These are phyloP conservation scores for Miamiensis avidus DNA, from an alignment of 169 alveolate species.

Conservation along the genomic window DNA sequence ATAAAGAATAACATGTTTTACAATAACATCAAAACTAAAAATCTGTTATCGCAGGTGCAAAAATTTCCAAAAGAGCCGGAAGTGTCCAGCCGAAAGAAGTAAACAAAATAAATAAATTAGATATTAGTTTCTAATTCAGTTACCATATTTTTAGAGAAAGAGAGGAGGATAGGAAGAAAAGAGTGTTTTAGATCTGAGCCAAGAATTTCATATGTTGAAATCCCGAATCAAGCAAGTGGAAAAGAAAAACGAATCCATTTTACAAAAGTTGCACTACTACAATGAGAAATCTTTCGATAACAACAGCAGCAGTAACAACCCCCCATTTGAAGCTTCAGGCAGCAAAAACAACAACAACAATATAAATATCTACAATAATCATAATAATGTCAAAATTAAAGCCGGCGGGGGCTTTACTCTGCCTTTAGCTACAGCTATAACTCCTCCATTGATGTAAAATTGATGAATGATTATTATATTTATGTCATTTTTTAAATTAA, in stretches of 20 bases:
- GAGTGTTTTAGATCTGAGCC: not conserved
- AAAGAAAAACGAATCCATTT: not conserved
- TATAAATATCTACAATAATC: too few relatives aligned
- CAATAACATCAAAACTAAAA: not conserved
- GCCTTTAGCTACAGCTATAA: too few relatives aligned
- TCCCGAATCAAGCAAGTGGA: not conserved
- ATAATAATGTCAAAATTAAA: too few relatives aligned
- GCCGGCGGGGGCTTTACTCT: too few relatives aligned
- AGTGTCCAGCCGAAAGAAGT: not conserved
- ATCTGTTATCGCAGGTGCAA: not conserved
- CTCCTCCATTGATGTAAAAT: too few relatives aligned
- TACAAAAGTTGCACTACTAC: not conserved
- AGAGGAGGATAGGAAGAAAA: not conserved
- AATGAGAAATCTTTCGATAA: not conserved
- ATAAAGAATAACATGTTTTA: not conserved
- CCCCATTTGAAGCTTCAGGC: not conserved
- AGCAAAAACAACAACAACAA: not conserved
- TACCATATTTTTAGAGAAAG: not conserved
- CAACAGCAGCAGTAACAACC: not conserved
- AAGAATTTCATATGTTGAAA: not conserved
- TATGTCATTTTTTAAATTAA: too few relatives aligned
- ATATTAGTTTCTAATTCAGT: too few relatives aligned
- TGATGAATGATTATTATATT: too few relatives aligned
- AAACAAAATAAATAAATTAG: too few relatives aligned
- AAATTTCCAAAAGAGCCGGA: not conserved